Evolutionary conservation across 2,329 filamentous ascomycete genomes (phyloP).

Genomic region (Phaeosphaeriaceae sp.): DNA sequence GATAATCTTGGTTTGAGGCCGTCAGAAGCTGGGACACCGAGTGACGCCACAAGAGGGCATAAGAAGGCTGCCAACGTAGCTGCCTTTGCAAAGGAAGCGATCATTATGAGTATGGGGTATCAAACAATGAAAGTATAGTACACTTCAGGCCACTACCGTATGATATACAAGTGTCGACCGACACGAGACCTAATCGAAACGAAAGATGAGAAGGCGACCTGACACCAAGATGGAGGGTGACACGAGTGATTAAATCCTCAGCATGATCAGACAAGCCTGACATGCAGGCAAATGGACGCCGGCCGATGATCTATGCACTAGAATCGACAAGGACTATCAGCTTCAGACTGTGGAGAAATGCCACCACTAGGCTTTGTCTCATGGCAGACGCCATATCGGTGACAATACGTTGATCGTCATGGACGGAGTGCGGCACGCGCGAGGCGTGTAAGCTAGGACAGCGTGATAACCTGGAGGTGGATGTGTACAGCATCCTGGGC

Average conservation of each 20-base stretch:
- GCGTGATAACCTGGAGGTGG: constrained; percentile 11
- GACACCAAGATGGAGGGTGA: constrained; percentile 15
- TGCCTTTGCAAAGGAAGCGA: constrained; percentile 5
- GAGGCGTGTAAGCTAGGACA: constrained; percentile 14
- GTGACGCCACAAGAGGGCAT: constrained; percentile 21
- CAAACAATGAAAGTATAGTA: constrained; percentile 13
- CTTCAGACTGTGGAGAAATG: constrained; percentile 22
- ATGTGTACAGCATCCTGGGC: constrained; percentile 13
- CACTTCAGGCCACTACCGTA: constrained; percentile 2
- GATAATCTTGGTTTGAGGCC: constrained; percentile 26
- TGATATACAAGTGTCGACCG: constrained; percentile 8
- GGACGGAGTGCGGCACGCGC: constrained; percentile 17
- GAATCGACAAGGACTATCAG: constrained; percentile 14
- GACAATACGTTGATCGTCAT: constrained; percentile 25
- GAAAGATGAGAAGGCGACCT: constrained; percentile 16
- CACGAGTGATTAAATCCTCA: constrained; percentile 25
- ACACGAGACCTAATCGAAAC: not conserved
- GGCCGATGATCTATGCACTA: constrained; percentile 18
- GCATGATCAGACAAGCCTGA: constrained; percentile 16
- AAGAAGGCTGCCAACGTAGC: constrained; percentile 21
- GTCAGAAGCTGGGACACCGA: constrained; percentile 18
- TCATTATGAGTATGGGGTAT: constrained; percentile 17
- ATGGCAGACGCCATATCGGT: constrained; percentile 13
- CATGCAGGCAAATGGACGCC: constrained; percentile 7
- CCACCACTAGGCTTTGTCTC: constrained; percentile 26